These are phyloP conservation scores for Umbelopsis sp. DNA, from an alignment of 192 early-diverging fungal genomes.

Conservation along the genomic window DNA sequence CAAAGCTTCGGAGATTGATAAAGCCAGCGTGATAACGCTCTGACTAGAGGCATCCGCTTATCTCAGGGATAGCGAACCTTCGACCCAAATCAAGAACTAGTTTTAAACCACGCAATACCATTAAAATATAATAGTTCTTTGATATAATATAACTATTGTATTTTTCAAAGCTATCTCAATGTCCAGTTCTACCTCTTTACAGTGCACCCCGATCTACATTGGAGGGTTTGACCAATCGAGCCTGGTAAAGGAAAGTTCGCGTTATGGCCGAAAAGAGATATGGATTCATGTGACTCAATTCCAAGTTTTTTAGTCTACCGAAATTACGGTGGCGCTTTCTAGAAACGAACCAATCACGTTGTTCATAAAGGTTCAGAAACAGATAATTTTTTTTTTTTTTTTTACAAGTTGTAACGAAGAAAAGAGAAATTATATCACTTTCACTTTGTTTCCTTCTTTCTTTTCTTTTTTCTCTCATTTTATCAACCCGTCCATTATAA, in stretches of 20 bases:
- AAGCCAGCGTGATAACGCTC: too few relatives aligned
- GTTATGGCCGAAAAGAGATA: background rate
- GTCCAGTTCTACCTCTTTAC: too few relatives aligned
- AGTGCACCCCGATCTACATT: too few relatives aligned
- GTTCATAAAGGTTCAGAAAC: background rate
- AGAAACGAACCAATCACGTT: background rate
- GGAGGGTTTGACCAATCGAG: background rate
- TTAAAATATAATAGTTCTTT: too few relatives aligned
- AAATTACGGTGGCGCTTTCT: background rate
- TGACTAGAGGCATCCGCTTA: too few relatives aligned
- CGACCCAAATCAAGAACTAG: too few relatives aligned
- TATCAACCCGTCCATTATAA: background rate
- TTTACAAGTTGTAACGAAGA: slow-evolving; percentile 9
- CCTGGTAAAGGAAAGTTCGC: background rate
- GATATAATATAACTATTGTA: too few relatives aligned
- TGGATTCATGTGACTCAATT: slow-evolving; percentile 7
- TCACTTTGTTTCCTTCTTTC: background rate
- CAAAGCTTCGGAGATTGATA: background rate
- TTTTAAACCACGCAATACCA: too few relatives aligned
- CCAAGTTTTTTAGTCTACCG: background rate
- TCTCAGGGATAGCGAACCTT: too few relatives aligned
- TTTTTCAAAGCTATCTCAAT: too few relatives aligned
- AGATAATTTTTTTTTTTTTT: slow-evolving; percentile 3
- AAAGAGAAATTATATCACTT: background rate
- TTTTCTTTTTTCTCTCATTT: slow-evolving; percentile 1